Evolutionary conservation across 257 asterid genomes (phyloP), one percentile per base, ranked within the genome.

Genomic region (Anisodus acutangulus): DNA sequence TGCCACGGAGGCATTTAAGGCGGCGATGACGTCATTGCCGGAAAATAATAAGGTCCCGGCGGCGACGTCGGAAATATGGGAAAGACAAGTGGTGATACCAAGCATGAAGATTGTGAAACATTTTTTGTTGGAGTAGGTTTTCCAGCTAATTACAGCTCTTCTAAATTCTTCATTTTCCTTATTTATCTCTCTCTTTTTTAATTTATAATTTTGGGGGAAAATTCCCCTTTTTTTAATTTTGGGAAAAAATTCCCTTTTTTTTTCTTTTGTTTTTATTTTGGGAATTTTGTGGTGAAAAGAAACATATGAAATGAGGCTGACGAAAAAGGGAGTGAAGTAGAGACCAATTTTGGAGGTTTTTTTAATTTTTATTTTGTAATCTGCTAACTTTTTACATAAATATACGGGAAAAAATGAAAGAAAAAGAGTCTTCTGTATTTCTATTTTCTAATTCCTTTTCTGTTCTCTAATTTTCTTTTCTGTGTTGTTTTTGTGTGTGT

Each of bases 61-160:
- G 11, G 88, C 26, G 26, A 22, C 26, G 35, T 31, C 88, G 84
- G 93, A 84, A 54, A 85, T 89, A 45, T 93, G 97, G 97, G 94
- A 92, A 31, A 91, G 78, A 62, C 81, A 90, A 81, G 95, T 93
- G 70, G 63, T 92, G 83, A 85, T 88, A 67, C 92, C 92, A 84
- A 92, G 97, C 92, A 90, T 88, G 89, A 89, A 90, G 91, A 90
- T 93, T 89, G 93, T 93, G 93, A 88, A 89, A 83, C 83, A 83
- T 74, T 93, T 93, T 87, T 89, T 94, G 94, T 87, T 89, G 93
- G 98, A 90, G 91, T 92, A 90, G 95, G 97, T 31, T 31, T 87
- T 70, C 86, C 94, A 91, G 93, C 97, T 90, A 87, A 86, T 89
- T 86, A 88, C 94, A 91, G 84, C 91, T 86, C 72, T 19, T 10